Percentiles rank a stretch among this genome's conserved stretches.
Conservation (phyloP, 176 grass and related monocot species). For the Alopecurus myosuroides region DNA sequence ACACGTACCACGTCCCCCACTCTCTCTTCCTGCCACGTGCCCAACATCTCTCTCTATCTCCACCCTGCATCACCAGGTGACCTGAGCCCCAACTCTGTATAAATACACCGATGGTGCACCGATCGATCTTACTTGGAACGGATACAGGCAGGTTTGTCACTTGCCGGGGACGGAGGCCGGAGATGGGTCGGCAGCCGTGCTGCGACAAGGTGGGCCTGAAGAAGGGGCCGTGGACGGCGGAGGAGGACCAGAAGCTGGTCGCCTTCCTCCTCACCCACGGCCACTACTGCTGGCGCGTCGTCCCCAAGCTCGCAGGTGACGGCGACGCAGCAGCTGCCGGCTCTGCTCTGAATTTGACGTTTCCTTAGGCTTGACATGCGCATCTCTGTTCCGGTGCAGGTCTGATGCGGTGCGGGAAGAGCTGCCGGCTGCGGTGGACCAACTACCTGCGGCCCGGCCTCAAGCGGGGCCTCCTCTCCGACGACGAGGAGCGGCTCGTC, state of each 20-base stretch:
- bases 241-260: slow-evolving; percentile 90
- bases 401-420: slow-evolving; percentile 86
- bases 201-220: slow-evolving; percentile 85
- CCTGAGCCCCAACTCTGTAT: slow-evolving; percentile 6
- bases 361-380: not conserved
- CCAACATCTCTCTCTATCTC: no score
- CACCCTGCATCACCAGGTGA: not conserved
- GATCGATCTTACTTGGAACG: slow-evolving; percentile 34
- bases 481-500: slow-evolving; percentile 69
- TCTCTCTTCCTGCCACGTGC: no score
- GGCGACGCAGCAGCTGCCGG: not conserved
- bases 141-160: slow-evolving; percentile 3
- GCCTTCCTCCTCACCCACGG: slow-evolving; percentile 73
- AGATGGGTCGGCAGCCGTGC: slow-evolving; percentile 91
- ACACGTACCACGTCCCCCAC: no score
- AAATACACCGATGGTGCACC: slow-evolving; percentile 19
- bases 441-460: slow-evolving; percentile 93
- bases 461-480: slow-evolving; percentile 69
- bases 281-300: slow-evolving; percentile 86
- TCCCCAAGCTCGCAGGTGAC: slow-evolving; percentile 96
- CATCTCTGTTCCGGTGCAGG: slow-evolving; percentile 23
- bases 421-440: slow-evolving; percentile 90
- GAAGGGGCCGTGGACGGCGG: slow-evolving; percentile 85
- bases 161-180: not conserved
- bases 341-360: not conserved